These are phyloP conservation scores for Thecaphora frezii DNA, from an alignment of 1,284 basidiomycete species.

Conservation along the genomic window DNA sequence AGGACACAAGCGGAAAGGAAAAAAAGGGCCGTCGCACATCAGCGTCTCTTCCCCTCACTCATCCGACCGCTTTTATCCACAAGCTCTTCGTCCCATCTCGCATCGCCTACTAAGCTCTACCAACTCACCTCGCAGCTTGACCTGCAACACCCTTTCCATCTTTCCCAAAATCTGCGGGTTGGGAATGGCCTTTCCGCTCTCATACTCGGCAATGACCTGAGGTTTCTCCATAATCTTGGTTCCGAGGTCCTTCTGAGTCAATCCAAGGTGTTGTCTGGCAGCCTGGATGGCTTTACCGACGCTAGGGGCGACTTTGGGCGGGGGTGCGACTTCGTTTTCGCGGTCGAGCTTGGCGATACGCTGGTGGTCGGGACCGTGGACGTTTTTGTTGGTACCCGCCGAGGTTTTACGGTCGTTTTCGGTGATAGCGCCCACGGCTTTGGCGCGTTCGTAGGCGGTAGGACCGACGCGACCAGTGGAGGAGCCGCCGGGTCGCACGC, in stretches of 20 bases:
- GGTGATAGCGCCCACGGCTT: conserved; percentile 61
- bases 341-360: conserved; percentile 56
- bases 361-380: conserved; percentile 53
- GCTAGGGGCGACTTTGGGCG: conserved; percentile 75
- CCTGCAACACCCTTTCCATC: conserved; percentile 83
- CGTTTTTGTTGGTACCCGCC: conserved; percentile 51
- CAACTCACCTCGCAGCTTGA: conserved; percentile 80
- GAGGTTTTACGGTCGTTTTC: conserved; percentile 61
- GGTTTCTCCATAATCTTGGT: conserved; percentile 89
- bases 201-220: conserved; percentile 84
- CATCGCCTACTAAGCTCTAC: not conserved
- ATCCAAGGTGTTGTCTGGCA: conserved; percentile 73
- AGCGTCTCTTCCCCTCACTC: too few species aligned
- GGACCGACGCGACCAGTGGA: conserved; percentile 67
- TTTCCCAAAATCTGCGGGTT: conserved; percentile 86
- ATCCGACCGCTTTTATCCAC: too few species aligned
- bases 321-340: conserved; percentile 89
- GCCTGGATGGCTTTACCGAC: conserved; percentile 86
- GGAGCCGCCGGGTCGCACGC: conserved; percentile 67
- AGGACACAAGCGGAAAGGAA: too few species aligned
- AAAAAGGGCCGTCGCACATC: too few species aligned
- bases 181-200: conserved; percentile 78
- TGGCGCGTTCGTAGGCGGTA: conserved; percentile 57
- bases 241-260: conserved; percentile 92
- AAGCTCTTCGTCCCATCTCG: too few species aligned